These are phyloP conservation scores for Apiotrichum laibachii DNA, from an alignment of 1,284 basidiomycete species.

Conservation along the genomic window DNA sequence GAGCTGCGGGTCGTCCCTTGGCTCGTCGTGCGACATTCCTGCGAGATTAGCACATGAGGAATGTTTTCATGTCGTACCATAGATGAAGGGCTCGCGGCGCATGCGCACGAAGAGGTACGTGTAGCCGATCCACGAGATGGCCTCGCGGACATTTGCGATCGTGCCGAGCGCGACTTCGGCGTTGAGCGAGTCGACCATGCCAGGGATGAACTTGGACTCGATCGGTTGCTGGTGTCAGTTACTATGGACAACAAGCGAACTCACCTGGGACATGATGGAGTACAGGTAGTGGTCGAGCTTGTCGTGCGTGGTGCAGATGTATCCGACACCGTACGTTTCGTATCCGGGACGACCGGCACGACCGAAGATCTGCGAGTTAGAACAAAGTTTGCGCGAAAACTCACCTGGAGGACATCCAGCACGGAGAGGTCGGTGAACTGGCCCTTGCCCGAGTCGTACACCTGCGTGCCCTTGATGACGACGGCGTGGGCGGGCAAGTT, in stretches of 20 bases:
- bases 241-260: conserved; percentile 30
- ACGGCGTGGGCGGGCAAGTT: conserved; percentile 98
- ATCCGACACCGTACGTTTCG: conserved; percentile 93
- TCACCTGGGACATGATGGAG: conserved; percentile 79
- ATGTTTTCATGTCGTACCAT: conserved; percentile 59
- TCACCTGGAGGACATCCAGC: conserved; percentile 82
- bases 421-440: conserved; percentile 91
- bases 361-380: conserved; percentile 69
- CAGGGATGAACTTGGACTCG: conserved; percentile 90
- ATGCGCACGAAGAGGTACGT: conserved; percentile 97
- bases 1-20: conserved; percentile 73
- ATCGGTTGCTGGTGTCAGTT: conserved; percentile 70
- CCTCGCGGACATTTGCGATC: conserved; percentile 82
- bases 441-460: conserved; percentile 87
- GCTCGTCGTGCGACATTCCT: conserved; percentile 77
- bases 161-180: conserved; percentile 95
- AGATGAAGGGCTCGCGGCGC: conserved; percentile 86
- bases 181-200: conserved; percentile 89
- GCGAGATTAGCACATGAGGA: conserved; percentile 1
- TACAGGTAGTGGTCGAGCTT: conserved; percentile 91
- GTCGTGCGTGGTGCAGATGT: conserved; percentile 91
- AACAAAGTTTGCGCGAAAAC: too few relatives aligned
- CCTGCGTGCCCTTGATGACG: conserved; percentile 96
- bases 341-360: conserved; percentile 95
- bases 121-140: conserved; percentile 92